Percentiles rank a stretch among this genome's conserved stretches.
phyloP scores from a whole-genome alignment of 306 rosid genomes.

The Pterocarpus santalinus region DNA sequence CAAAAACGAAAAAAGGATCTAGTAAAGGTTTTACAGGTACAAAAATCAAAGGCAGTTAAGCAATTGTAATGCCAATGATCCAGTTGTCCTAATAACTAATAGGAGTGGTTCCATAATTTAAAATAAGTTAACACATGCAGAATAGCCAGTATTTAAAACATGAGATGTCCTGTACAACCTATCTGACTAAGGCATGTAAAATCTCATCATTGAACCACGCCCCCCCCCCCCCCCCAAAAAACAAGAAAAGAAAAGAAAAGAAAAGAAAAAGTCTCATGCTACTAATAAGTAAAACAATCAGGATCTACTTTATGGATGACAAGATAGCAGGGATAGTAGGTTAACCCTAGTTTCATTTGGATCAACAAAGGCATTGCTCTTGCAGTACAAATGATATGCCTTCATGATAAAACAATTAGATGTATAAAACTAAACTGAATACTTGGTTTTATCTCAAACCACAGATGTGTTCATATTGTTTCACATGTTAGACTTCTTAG shows the following conservation, averaged over 20 bases:
- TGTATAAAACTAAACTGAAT: constrained; percentile 9
- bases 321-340: background rate
- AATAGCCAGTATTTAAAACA: no score
- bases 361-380: constrained; percentile 5
- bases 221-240: no score
- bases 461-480: background rate
- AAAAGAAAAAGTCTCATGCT: no score
- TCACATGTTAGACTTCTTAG: background rate
- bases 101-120: no score
- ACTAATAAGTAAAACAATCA: background rate
- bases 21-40: no score
- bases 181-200: constrained; percentile 3
- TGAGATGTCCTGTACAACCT: background rate
- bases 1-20: no score
- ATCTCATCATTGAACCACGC: background rate
- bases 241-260: no score
- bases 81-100: no score
- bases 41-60: no score
- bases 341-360: constrained; percentile 17
- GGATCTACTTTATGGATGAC: constrained; percentile 21
- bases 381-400: constrained; percentile 23
- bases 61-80: no score
- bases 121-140: no score
- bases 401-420: constrained; percentile 20
- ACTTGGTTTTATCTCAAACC: constrained; percentile 2